Evolutionary conservation across 2,329 filamentous ascomycete species (phyloP).

Genomic region (Ciborinia camelliae): DNA sequence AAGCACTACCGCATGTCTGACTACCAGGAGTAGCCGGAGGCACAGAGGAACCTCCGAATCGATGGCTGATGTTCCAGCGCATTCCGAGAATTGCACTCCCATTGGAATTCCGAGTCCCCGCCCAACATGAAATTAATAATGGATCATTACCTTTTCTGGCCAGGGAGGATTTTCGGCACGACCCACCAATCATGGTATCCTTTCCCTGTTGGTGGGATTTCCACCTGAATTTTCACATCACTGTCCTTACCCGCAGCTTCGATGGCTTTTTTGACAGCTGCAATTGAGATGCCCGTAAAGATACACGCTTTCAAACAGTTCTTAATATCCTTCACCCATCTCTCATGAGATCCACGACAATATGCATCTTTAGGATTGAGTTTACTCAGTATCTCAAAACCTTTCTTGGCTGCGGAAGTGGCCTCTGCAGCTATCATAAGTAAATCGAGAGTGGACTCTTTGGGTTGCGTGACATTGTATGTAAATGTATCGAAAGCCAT

Average conservation of each 20-base stretch:
- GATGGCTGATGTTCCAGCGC: neutral
- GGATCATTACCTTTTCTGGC: neutral
- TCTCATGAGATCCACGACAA: constrained; percentile 53
- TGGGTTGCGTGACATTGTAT: constrained; percentile 43
- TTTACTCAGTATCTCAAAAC: constrained; percentile 54
- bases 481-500: constrained; percentile 53
- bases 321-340: constrained; percentile 59
- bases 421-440: constrained; percentile 38
- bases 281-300: constrained; percentile 62
- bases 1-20: neutral
- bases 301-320: constrained; percentile 68
- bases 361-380: constrained; percentile 52
- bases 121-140: neutral
- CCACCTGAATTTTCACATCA: constrained; percentile 43
- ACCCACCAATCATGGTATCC: constrained; percentile 65
- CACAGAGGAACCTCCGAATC: neutral
- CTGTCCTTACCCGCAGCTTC: constrained; percentile 36
- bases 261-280: constrained; percentile 55
- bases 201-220: constrained; percentile 51
- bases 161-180: constrained; percentile 45
- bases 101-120: constrained; percentile 4
- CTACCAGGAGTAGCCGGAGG: neutral
- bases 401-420: constrained; percentile 44
- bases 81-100: neutral
- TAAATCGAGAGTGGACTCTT: constrained; percentile 37